A percentile compares a stretch with the other conserved stretches of the same genome.
Evolutionary conservation across 805 yeast species (phyloP).

Genomic region (Saccharomyces eubayanus): DNA sequence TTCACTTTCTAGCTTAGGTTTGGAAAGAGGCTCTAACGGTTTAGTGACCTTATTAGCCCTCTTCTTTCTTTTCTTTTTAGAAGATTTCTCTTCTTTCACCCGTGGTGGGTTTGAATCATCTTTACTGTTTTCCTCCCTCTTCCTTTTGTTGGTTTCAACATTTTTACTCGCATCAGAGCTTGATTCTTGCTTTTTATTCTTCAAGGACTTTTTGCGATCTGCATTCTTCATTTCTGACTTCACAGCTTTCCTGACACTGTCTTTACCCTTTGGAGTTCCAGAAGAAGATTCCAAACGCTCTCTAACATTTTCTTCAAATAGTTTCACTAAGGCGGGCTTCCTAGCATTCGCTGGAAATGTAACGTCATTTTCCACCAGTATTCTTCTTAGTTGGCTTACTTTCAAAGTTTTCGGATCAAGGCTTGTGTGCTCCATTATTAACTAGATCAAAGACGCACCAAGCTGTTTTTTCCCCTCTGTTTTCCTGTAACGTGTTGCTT

Average conservation of each 20-base stretch:
- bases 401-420: conserved; percentile 61
- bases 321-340: conserved; percentile 51
- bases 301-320: conserved; percentile 45
- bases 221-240: conserved; percentile 1
- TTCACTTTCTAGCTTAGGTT: background rate
- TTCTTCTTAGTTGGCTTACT: conserved; percentile 59
- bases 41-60: background rate
- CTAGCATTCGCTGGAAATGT: conserved; percentile 52
- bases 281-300: conserved; percentile 23
- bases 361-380: conserved; percentile 52
- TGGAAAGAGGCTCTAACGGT: background rate
- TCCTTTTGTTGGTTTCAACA: background rate
- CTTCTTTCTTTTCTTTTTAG: conserved; percentile 2
- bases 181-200: background rate
- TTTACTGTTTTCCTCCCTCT: conserved; percentile 5
- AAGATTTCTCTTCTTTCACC: conserved; percentile 5
- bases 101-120: conserved; percentile 5
- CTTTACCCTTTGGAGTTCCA: conserved; percentile 32
- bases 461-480: background rate
- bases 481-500: background rate
- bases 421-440: conserved; percentile 21
- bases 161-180: background rate
- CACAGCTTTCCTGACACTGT: conserved; percentile 32
- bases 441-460: background rate
- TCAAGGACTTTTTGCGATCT: background rate